A percentile compares a stretch with the other conserved stretches of the same genome.
Evolutionary conservation across 2,329 filamentous ascomycete genomes (phyloP).

Genomic region (Talaromyces sp.): DNA sequence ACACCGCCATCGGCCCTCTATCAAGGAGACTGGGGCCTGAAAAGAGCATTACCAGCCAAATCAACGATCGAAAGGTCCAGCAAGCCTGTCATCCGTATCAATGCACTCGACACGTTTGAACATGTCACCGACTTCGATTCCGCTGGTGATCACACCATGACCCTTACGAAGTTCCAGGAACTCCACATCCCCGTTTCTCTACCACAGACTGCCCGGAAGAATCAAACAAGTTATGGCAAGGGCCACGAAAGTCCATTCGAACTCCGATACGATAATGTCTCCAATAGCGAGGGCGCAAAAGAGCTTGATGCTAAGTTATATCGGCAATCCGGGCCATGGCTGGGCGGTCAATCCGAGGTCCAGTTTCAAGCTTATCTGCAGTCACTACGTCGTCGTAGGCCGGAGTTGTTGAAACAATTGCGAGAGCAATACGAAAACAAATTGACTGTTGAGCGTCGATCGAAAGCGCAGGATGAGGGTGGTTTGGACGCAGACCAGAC

Average conservation of each 20-base stretch:
- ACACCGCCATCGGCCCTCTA: conserved; percentile 69
- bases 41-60: conserved; percentile 74
- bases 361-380: conserved; percentile 55
- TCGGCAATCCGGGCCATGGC: conserved; percentile 59
- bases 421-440: conserved; percentile 34
- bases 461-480: conserved; percentile 41
- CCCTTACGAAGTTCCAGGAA: conserved; percentile 82
- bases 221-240: background rate
- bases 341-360: conserved; percentile 54
- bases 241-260: conserved; percentile 43
- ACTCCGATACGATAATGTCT: conserved; percentile 44
- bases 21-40: conserved; percentile 89
- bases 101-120: conserved; percentile 77
- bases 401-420: conserved; percentile 37
- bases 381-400: conserved; percentile 42
- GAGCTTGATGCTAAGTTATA: conserved; percentile 46
- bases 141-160: conserved; percentile 75
- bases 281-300: conserved; percentile 31
- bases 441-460: conserved; percentile 34
- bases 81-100: conserved; percentile 72
- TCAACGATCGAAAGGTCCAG: conserved; percentile 66
- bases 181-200: conserved; percentile 69
- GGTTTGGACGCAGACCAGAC: conserved; percentile 31
- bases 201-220: conserved; percentile 17
- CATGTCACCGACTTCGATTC: conserved; percentile 86